Evolutionary conservation across 495 filamentous ascomycete species (phyloP), one percentile per base, ranked within the genome.

Genomic region (Lophiostoma macrostomum): DNA sequence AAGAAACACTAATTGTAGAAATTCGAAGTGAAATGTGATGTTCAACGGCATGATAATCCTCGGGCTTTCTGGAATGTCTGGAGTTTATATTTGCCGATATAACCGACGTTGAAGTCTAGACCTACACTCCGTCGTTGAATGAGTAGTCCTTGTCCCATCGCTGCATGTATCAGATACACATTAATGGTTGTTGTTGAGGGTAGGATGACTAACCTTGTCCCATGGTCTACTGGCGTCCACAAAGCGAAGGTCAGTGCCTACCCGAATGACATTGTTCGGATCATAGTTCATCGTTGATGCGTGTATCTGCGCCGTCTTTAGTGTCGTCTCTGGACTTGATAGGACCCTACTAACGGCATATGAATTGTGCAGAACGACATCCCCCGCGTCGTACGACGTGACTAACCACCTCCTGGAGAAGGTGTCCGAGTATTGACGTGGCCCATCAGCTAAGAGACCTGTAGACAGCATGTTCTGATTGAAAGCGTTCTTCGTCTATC

Each of bases 401-500:
- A 65, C 62, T 14, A 67, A 25, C 64, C 64, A 67, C 36, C 55
- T 25, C n/a, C 59, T 32, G n/a, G 34, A 29, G 37, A 56, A 59
- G 6, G 42, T 35, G 14, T 58, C 39, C 20, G 57, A 19, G 23
- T 57, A 67, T 39, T 53, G 49, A 19, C 7, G 11, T 0, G 61
- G 60, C 1, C 53, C 64, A 27, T 67, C 64, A 18, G 61, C 51
- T 10, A 67, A 31, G 7, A 64, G 25, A 1, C 64, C 64, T 10
- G 64, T 62, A 23, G 49, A 58, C 41, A 64, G 32, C 64, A 67
- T 67, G 43, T 67, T 65, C 28, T 57, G 54, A 30, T 67, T 67
- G 50, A 67, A 67, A 1, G 63, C 64, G 40, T 50, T 56, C 42
- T 52, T 64, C 2, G 48, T n/a, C n/a, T n/a, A n/a, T n/a, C n/a